Percentiles rank a stretch among this genome's conserved stretches.
Conservation (phyloP, 2,329 filamentous ascomycete species). For the Aureobasidium uvarum region DNA sequence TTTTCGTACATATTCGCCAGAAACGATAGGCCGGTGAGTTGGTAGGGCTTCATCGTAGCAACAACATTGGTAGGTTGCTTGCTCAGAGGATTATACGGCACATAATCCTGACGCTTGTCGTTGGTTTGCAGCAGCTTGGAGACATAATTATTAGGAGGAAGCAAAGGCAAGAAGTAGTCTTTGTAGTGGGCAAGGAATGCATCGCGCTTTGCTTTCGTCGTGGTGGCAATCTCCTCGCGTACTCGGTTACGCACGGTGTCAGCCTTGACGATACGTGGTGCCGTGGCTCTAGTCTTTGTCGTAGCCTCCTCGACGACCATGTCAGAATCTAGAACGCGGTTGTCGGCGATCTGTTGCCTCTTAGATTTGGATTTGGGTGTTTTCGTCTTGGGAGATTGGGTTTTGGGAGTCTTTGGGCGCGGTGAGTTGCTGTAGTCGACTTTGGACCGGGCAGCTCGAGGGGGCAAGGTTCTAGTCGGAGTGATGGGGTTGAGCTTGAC, state of each 20-base stretch:
- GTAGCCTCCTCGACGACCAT: background rate
- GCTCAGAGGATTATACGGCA: constrained; percentile 43
- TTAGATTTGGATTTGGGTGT: constrained; percentile 26
- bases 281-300: background rate
- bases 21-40: constrained; percentile 52
- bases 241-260: constrained; percentile 44
- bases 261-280: constrained; percentile 30
- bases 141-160: constrained; percentile 48
- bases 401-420: constrained; percentile 7
- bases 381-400: background rate
- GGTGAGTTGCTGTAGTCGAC: constrained; percentile 32
- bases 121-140: constrained; percentile 38
- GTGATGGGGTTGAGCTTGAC: constrained; percentile 8
- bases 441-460: constrained; percentile 32
- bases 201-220: constrained; percentile 47
- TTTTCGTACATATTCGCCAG: constrained; percentile 49
- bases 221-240: constrained; percentile 43
- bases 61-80: constrained; percentile 48
- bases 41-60: constrained; percentile 54
- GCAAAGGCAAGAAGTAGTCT: constrained; percentile 49
- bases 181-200: constrained; percentile 49
- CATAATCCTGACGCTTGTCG: constrained; percentile 27
- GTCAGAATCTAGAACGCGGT: constrained; percentile 24
- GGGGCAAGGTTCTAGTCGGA: constrained; percentile 30
- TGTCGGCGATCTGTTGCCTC: constrained; percentile 24